A percentile compares a stretch with the other conserved stretches of the same genome.
Evolutionary conservation across 805 yeast genomes (phyloP).

Genomic region (Yarrowia hollandica): DNA sequence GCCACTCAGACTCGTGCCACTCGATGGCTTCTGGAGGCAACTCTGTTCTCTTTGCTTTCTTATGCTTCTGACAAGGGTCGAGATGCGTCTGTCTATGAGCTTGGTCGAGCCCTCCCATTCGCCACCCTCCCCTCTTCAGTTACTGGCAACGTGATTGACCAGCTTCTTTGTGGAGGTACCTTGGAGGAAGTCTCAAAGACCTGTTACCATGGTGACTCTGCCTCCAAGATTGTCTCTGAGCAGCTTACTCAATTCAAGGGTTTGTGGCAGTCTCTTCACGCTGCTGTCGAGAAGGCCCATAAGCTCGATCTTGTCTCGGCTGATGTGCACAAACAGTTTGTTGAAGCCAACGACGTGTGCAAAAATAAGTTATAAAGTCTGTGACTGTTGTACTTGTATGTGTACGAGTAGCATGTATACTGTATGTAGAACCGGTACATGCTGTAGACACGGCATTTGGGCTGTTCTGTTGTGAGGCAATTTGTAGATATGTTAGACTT

Average conservation of each 20-base stretch:
- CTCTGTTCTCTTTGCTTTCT: conserved; percentile 52
- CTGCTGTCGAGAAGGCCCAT: conserved; percentile 44
- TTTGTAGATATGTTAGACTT: too few species aligned
- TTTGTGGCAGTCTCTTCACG: conserved; percentile 29
- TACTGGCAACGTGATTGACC: conserved; percentile 37
- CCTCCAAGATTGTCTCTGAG: conserved; percentile 3
- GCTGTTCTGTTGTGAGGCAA: too few species aligned
- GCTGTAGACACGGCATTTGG: too few species aligned
- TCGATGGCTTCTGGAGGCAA: conserved; percentile 57
- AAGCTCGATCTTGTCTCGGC: conserved; percentile 43
- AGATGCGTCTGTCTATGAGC: conserved; percentile 56
- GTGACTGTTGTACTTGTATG: neutral
- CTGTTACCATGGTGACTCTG: conserved; percentile 8
- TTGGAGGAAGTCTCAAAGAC: conserved; percentile 19
- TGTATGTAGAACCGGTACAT: too few species aligned
- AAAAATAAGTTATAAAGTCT: conserved; percentile 30
- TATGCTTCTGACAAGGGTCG: conserved; percentile 56
- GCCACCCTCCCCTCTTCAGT: conserved; percentile 66
- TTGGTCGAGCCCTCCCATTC: conserved; percentile 54
- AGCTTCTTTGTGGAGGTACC: conserved; percentile 22
- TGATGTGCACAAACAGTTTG: conserved; percentile 33
- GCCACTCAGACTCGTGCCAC: conserved; percentile 52
- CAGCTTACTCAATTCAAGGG: conserved; percentile 18
- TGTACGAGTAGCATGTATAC: neutral
- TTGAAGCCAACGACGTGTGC: conserved; percentile 33